A percentile compares a stretch with the other conserved stretches of the same genome.
Conservation (phyloP, 2,329 filamentous ascomycete genomes). For the Colletotrichum sp. region DNA sequence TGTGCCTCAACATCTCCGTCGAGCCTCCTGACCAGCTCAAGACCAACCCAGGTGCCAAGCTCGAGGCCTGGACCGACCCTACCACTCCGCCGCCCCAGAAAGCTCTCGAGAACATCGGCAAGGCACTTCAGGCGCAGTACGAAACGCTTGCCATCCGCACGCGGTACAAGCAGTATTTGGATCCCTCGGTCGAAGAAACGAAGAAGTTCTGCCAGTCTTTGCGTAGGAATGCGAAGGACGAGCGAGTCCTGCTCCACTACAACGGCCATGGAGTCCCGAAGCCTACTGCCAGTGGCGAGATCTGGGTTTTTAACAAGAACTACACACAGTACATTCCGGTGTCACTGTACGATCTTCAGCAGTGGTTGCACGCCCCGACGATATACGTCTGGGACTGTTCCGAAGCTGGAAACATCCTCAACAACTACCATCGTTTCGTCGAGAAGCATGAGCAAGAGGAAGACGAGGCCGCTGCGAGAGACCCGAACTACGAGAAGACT, state of each 20-base stretch:
- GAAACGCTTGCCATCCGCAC: constrained; percentile 93
- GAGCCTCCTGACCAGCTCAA: constrained; percentile 97
- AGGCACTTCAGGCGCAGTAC: constrained; percentile 94
- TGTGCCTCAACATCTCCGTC: constrained; percentile 96
- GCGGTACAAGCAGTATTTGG: constrained; percentile 96
- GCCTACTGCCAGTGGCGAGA: constrained; percentile 92
- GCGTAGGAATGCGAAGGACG: constrained; percentile 91
- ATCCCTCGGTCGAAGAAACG: constrained; percentile 95
- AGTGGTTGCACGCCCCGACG: constrained; percentile 93
- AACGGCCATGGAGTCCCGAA: constrained; percentile 98
- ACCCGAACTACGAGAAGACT: constrained; percentile 84
- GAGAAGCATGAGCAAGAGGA: constrained; percentile 95
- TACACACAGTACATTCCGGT: constrained; percentile 99
- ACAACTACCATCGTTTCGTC: constrained; percentile 92
- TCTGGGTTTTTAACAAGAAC: constrained; percentile 99
- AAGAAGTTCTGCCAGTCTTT: constrained; percentile 95
- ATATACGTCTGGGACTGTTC: constrained; percentile 99
- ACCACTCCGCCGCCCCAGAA: constrained; percentile 81
- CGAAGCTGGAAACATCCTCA: constrained; percentile 92
- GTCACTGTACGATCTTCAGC: constrained; percentile 91
- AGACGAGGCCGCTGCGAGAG: constrained; percentile 73
- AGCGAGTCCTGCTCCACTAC: constrained; percentile 96
- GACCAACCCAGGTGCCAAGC: constrained; percentile 88
- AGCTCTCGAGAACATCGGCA: constrained; percentile 92
- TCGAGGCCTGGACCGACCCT: constrained; percentile 97